Evolutionary conservation across 768 basidiomycete species (phyloP).

Genomic region (Pilatotrama ljubarskyi): DNA sequence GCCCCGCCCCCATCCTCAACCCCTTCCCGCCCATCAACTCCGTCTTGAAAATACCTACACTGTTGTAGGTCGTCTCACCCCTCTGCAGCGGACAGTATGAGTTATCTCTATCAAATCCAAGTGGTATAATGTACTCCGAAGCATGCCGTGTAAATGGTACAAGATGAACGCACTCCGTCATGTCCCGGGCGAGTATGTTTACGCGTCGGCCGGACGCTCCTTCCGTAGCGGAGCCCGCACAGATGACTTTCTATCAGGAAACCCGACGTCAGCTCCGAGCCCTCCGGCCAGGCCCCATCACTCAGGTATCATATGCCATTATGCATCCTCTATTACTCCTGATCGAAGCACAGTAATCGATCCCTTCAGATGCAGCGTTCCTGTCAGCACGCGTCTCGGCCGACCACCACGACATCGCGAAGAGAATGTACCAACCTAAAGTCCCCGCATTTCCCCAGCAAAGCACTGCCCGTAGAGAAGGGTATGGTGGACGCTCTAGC

Average conservation of each 20-base stretch:
- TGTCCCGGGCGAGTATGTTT: conserved; percentile 10
- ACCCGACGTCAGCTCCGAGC: not conserved
- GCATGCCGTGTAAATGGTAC: not conserved
- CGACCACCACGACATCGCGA: not conserved
- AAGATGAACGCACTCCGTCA: conserved; percentile 7
- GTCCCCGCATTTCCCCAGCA: not conserved
- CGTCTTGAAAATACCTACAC: too few species aligned
- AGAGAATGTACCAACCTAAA: not conserved
- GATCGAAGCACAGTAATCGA: conserved; percentile 3
- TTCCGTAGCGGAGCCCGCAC: conserved; percentile 5
- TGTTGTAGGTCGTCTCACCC: too few species aligned
- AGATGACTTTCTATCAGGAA: conserved; percentile 8
- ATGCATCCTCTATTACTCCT: conserved; percentile 8
- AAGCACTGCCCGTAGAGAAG: not conserved
- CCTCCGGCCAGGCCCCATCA: conserved; percentile 13
- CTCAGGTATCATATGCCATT: conserved; percentile 11
- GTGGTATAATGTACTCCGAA: not conserved
- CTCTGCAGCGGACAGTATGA: too few species aligned
- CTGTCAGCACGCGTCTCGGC: not conserved
- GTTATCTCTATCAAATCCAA: too few species aligned
- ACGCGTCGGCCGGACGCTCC: conserved; percentile 3
- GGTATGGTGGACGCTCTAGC: not conserved
- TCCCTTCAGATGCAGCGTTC: not conserved
- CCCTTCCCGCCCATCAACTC: not conserved
- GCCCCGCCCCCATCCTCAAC: not conserved